A percentile compares a stretch with the other conserved stretches of the same genome.
These are phyloP conservation scores for Capronia americana DNA, from an alignment of 2,329 filamentous ascomycete species.

Conservation along the genomic window DNA sequence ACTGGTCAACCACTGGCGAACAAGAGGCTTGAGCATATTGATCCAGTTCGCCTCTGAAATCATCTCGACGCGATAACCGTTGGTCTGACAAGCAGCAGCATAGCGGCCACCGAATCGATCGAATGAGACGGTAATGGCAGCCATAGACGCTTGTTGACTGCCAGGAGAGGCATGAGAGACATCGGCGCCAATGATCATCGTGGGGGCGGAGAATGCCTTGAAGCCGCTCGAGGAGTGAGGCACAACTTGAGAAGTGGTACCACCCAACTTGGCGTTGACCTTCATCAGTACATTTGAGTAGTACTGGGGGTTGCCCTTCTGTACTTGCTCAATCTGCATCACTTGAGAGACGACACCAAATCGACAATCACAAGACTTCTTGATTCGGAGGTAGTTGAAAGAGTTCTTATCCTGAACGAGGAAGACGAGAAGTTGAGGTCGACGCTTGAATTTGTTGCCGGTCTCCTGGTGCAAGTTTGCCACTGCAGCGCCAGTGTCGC, in stretches of 20 bases:
- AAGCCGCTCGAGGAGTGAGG: slow-evolving; percentile 44
- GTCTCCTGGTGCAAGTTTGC: slow-evolving; percentile 62
- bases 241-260: slow-evolving; percentile 68
- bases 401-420: slow-evolving; percentile 75
- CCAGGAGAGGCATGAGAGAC: slow-evolving; percentile 84
- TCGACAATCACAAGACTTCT: slow-evolving; percentile 86
- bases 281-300: slow-evolving; percentile 96
- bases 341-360: slow-evolving; percentile 85
- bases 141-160: slow-evolving; percentile 71
- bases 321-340: slow-evolving; percentile 73
- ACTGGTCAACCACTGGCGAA: slow-evolving; percentile 67
- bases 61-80: slow-evolving; percentile 82
- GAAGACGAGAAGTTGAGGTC: slow-evolving; percentile 80
- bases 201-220: slow-evolving; percentile 55
- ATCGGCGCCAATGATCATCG: slow-evolving; percentile 88
- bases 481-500: slow-evolving; percentile 61
- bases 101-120: slow-evolving; percentile 77
- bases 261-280: slow-evolving; percentile 93
- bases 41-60: slow-evolving; percentile 71
- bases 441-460: slow-evolving; percentile 59
- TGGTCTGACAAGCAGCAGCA: slow-evolving; percentile 78
- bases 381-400: slow-evolving; percentile 80
- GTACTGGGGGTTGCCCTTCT: slow-evolving; percentile 77
- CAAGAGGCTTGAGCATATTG: slow-evolving; percentile 68
- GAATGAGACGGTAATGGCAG: slow-evolving; percentile 82